Evolutionary conservation across 2,329 filamentous ascomycete species (phyloP).

Genomic region (Trichoderma semiorbis): DNA sequence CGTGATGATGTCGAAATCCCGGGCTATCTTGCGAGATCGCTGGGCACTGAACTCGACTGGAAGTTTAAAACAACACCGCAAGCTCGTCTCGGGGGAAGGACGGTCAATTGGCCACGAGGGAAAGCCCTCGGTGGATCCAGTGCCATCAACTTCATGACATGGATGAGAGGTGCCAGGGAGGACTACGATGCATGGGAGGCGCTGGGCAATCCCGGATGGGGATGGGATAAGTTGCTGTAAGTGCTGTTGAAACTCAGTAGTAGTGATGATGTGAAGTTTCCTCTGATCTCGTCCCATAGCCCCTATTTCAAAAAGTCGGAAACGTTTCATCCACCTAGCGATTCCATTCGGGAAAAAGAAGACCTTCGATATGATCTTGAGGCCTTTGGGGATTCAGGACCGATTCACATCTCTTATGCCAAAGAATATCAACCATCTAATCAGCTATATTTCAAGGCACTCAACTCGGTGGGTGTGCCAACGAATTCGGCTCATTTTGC

Average conservation of each 20-base stretch:
- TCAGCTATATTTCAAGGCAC: constrained; percentile 45
- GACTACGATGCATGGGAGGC: constrained; percentile 56
- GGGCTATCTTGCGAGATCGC: constrained; percentile 33
- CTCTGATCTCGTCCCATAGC: constrained; percentile 27
- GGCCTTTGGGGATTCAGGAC: constrained; percentile 43
- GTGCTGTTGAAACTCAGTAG: constrained; percentile 15
- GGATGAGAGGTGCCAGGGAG: constrained; percentile 42
- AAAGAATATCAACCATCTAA: constrained; percentile 40
- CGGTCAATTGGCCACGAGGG: constrained; percentile 41
- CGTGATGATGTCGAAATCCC: constrained; percentile 39
- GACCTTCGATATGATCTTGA: constrained; percentile 37
- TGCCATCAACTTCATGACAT: constrained; percentile 58
- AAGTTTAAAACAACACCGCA: constrained; percentile 39
- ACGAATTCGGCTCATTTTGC: constrained; percentile 44
- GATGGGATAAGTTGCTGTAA: constrained; percentile 44
- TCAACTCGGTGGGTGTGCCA: constrained; percentile 41
- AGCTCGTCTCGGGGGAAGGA: constrained; percentile 36
- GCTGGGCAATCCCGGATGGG: constrained; percentile 58
- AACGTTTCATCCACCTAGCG: constrained; percentile 42
- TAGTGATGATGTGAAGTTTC: neutral
- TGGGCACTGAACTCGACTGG: constrained; percentile 42
- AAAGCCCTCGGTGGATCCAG: constrained; percentile 60
- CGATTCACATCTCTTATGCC: constrained; percentile 47
- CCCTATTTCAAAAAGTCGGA: constrained; percentile 51
- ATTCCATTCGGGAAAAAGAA: constrained; percentile 32